phyloP scores from a whole-genome alignment of 768 basidiomycete genomes.

The Phaeotremella fagi region DNA sequence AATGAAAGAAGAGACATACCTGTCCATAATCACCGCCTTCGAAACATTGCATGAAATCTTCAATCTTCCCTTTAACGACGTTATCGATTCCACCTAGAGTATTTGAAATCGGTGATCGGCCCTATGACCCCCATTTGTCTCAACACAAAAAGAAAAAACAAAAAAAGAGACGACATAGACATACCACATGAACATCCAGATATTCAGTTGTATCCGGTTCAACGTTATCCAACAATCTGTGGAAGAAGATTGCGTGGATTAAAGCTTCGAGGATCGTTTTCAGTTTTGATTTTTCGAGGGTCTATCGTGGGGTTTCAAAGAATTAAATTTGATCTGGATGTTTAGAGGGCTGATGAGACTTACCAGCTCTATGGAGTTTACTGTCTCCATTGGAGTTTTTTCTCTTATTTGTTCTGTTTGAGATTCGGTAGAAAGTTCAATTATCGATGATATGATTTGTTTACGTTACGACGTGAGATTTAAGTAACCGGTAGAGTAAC shows the following conservation, averaged over 20 bases:
- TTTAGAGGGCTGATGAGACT: not conserved
- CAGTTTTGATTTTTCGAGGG: slow-evolving; percentile 21
- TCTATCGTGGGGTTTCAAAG: too few species aligned
- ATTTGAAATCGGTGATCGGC: not conserved
- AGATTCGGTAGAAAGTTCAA: too few species aligned
- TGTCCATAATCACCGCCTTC: slow-evolving; percentile 12
- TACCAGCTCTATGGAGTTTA: slow-evolving; percentile 3
- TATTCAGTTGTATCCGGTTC: slow-evolving; percentile 36
- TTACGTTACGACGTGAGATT: too few species aligned
- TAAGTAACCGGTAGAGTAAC: too few species aligned
- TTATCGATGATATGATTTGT: too few species aligned
- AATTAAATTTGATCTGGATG: too few species aligned
- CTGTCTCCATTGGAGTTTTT: slow-evolving; percentile 3
- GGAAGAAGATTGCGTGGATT: slow-evolving; percentile 36
- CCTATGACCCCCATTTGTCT: not conserved
- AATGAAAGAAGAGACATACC: slow-evolving; percentile 6
- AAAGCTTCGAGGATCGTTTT: slow-evolving; percentile 23
- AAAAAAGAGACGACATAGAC: too few species aligned
- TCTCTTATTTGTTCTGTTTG: too few species aligned
- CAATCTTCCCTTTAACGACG: slow-evolving; percentile 13
- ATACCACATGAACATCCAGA: slow-evolving; percentile 30
- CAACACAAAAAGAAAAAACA: too few species aligned
- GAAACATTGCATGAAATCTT: slow-evolving; percentile 12
- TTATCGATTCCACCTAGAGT: slow-evolving; percentile 6
- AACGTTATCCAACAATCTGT: slow-evolving; percentile 24